A percentile compares a stretch with the other conserved stretches of the same genome.
These are phyloP conservation scores for Fonsecaea monophora DNA, from an alignment of 2,329 filamentous ascomycete genomes.

Conservation along the genomic window DNA sequence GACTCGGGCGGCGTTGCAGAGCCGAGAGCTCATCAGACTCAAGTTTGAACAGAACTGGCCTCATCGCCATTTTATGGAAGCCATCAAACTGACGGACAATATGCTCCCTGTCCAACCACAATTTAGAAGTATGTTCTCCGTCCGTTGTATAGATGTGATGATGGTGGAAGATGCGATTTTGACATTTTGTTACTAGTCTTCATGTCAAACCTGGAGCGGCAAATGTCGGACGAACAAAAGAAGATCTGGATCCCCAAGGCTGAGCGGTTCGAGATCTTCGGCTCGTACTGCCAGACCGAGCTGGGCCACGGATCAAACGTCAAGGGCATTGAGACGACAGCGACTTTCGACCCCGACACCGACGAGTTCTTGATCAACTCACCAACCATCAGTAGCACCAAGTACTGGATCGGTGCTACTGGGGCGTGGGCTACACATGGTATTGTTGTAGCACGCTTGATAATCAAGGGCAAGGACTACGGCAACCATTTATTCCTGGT, in stretches of 20 bases:
- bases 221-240: conserved; percentile 41
- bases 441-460: conserved; percentile 44
- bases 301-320: conserved; percentile 46
- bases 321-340: conserved; percentile 45
- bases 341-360: conserved; percentile 42
- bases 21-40: conserved; percentile 36
- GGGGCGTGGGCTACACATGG: conserved; percentile 43
- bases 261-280: conserved; percentile 41
- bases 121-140: conserved; percentile 29
- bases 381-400: conserved; percentile 42
- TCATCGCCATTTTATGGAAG: conserved; percentile 38
- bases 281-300: conserved; percentile 45
- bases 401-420: conserved; percentile 45
- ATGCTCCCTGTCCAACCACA: conserved; percentile 40
- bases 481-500: conserved; percentile 45
- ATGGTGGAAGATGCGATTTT: too few species aligned
- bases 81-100: conserved; percentile 37
- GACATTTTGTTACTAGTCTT: conserved; percentile 31
- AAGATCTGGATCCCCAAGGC: conserved; percentile 41
- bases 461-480: conserved; percentile 41
- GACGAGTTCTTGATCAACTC: conserved; percentile 46
- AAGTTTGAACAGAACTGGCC: conserved; percentile 38
- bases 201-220: conserved; percentile 39
- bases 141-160: too few species aligned
- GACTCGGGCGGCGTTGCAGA: conserved; percentile 36